Base-by-base conservation (phyloP, 257 asterid genomes). In the Lycium ferocissimum region DNA sequence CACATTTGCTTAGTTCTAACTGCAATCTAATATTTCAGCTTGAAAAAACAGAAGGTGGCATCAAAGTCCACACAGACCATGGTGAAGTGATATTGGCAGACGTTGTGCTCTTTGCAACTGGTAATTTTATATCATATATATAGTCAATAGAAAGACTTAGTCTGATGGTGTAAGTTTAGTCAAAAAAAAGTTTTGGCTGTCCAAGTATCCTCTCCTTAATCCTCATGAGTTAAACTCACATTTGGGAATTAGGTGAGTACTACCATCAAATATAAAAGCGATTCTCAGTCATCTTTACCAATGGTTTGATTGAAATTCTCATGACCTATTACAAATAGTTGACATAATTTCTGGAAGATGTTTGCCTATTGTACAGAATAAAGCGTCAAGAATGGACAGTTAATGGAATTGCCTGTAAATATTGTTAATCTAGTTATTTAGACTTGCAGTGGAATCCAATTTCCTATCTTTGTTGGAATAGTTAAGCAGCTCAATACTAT, bases 91-190 rank as follows among this genome's bases (percentile, higher is more conserved):
- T 93, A 84, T 83, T 88, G 79, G 99, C 98, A 47, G 99, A 97
- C 90, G 98, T 88, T 84, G 99, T 97, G 85, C 98, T 97, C 86
- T 93, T 97, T 89, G 99, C 99, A 86, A 97, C 98, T 18, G 99
- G 99, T 97, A 95, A 89, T 83, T 83, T 85, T 63, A 33, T 58
- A 65, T 86, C 26, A 63, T 75, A 54, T 71, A 3, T 79, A 4
- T 66, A 9, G 61, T 83, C 37, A 51, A 38, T 79, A 79, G 80
- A 51, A 7, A 45, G 10, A n/a, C 45, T 53, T 35, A 49, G 67
- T 49, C 7, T 11, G 26, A 59, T 59, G 73, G 73, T 5, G 47
- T 2, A 65, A 33, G 43, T 33, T 40, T 5, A 66, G 49, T 56
- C 82, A 26, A 53, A 53, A 13, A 1, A 0, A 12, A 1, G 0